These are phyloP conservation scores for Pyricularia pennisetigena DNA, from an alignment of 2,329 filamentous ascomycete species.

Conservation along the genomic window DNA sequence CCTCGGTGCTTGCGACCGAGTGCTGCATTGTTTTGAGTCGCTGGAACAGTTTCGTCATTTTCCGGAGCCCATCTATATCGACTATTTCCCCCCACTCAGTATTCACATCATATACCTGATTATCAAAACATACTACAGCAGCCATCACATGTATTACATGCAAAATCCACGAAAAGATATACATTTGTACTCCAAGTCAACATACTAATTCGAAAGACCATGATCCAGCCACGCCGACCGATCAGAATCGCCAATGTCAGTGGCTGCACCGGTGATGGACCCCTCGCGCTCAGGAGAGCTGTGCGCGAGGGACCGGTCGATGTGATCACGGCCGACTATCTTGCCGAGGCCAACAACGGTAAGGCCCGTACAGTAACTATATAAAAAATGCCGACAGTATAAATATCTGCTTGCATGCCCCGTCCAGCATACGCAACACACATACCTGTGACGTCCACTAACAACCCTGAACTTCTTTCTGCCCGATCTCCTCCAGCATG, in stretches of 20 bases:
- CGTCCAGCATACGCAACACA: background rate
- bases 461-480: too few relatives aligned
- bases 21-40: background rate
- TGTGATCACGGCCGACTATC: slow-evolving; percentile 15
- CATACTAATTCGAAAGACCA: background rate
- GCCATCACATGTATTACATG: background rate
- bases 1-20: background rate
- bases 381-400: background rate
- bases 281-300: slow-evolving; percentile 23
- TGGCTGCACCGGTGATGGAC: slow-evolving; percentile 22
- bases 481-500: slow-evolving; percentile 10
- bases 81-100: too few relatives aligned
- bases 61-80: too few relatives aligned
- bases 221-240: slow-evolving; percentile 12
- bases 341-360: slow-evolving; percentile 18
- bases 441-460: background rate
- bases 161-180: too few relatives aligned
- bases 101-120: too few relatives aligned
- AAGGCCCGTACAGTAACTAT: slow-evolving; percentile 16
- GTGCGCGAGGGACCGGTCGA: slow-evolving; percentile 17
- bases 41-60: background rate
- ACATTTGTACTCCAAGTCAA: background rate
- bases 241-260: slow-evolving; percentile 27
- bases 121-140: background rate
- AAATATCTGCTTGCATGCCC: background rate